Evolutionary conservation across 306 rosid species (phyloP), one percentile per base, ranked within the genome.

Genomic region (Bauhinia variegata): DNA sequence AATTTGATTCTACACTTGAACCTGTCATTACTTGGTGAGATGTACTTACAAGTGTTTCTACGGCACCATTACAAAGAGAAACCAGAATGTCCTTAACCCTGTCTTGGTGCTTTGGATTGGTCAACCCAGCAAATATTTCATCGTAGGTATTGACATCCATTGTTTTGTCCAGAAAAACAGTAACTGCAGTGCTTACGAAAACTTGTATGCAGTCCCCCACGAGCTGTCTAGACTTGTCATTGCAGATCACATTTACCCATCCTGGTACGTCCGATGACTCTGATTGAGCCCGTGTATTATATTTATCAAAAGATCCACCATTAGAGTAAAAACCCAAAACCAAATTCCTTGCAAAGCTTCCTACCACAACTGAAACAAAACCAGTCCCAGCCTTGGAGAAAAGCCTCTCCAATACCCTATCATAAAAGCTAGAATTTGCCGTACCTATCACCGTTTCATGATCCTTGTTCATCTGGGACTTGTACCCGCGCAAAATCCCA

Each of bases 291-390:
- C 73, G 14, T 9, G 28, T 16, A 17, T 65, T 53, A 8, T 56
- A 15, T 12, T 41, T 41, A 54, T 53, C 79, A 0, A 19, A 39
- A 5, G 72, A 70, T n/a, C 60, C 78, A 49, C 66, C 73, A 42
- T 44, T 14, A 2, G 81, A 71, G 68, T 30, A 66, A 63, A 79
- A 83, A 4, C 90, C 97, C 85, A 85, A 13, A 68, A 93, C 91
- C 84, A 90, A 60, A 60, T 93, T 93, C 83, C 74, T 85, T 0
- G 96, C 99, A 67, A 93, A 93, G 79, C 96, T 93, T 41, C 99
- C 99, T n/a, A 88, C 96, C 60, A 93, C 88, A 55, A 83, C 91
- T 8, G 97, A 89, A 33, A 34, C 86, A 41, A 93, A 93, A 39
- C 99, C 95, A 1, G 95, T 78, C 59, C 99, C 99, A 4, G 96